phyloP scores from a whole-genome alignment of 768 basidiomycete genomes.

The Tephrocybe sp. region DNA sequence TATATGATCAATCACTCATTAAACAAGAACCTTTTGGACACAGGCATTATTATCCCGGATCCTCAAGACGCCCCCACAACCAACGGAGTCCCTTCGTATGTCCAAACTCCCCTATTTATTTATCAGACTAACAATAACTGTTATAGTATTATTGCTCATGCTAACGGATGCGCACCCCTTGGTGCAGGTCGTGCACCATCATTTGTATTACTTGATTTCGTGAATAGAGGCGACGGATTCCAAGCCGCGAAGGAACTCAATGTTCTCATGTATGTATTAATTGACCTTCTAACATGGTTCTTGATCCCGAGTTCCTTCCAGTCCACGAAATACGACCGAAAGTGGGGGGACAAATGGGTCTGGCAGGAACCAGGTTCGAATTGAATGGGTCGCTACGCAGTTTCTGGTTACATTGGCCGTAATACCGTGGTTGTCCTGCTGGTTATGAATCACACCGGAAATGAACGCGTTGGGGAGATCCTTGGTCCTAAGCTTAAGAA shows the following conservation, averaged over 20 bases:
- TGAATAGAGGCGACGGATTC: conserved; percentile 47
- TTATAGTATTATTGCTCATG: conserved; percentile 38
- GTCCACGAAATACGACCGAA: too few relatives aligned
- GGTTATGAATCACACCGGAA: too few relatives aligned
- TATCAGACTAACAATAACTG: not conserved
- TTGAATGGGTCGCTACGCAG: too few relatives aligned
- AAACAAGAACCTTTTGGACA: conserved; percentile 37
- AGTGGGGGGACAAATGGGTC: too few relatives aligned
- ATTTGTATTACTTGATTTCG: conserved; percentile 53
- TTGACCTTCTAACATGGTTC: too few relatives aligned
- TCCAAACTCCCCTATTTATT: too few relatives aligned
- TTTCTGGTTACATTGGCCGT: too few relatives aligned
- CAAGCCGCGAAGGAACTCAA: conserved; percentile 44
- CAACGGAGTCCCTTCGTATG: conserved; percentile 38
- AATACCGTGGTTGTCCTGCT: too few relatives aligned
- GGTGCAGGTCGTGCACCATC: conserved; percentile 48
- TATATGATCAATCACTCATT: conserved; percentile 62
- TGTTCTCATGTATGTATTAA: conserved; percentile 27
- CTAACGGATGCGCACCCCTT: conserved; percentile 42
- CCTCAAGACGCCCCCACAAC: conserved; percentile 21
- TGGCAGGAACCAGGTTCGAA: too few relatives aligned
- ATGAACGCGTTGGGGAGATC: too few relatives aligned
- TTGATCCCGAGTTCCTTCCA: too few relatives aligned
- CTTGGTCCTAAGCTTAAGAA: too few relatives aligned
- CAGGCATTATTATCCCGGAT: conserved; percentile 39